phyloP scores from a whole-genome alignment of 805 yeast species.

The Metschnikowia cubensis region DNA sequence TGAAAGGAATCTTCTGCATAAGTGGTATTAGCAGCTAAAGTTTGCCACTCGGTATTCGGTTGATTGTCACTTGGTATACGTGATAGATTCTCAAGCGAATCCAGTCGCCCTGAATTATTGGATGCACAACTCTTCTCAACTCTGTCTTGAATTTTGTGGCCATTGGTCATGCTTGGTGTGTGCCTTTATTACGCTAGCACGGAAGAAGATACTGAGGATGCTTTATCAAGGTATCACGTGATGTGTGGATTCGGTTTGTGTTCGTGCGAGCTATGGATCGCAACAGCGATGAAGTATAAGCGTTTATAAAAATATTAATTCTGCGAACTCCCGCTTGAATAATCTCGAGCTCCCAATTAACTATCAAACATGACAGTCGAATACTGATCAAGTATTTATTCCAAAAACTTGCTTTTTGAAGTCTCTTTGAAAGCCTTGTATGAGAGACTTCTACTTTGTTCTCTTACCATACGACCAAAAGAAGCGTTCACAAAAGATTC shows the following conservation, averaged over 20 bases:
- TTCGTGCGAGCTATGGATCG: not conserved
- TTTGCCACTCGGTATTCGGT: not conserved
- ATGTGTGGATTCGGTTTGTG: not conserved
- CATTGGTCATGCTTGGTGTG: slow-evolving; percentile 1
- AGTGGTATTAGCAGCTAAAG: not conserved
- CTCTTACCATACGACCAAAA: not conserved
- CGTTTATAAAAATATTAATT: not conserved
- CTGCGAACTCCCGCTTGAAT: not conserved
- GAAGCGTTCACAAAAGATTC: not conserved
- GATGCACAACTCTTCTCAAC: not conserved
- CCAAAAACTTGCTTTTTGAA: not conserved
- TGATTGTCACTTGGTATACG: not conserved
- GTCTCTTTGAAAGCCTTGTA: not conserved
- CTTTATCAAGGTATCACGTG: slow-evolving; percentile 2
- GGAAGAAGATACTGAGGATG: not conserved
- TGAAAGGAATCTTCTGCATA: not conserved
- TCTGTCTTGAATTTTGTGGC: not conserved
- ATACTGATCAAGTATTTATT: not conserved
- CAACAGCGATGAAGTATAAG: not conserved
- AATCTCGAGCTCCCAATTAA: not conserved
- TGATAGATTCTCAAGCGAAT: not conserved
- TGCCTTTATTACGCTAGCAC: not conserved
- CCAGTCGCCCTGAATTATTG: not conserved
- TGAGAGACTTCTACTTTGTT: not conserved
- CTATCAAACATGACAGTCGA: not conserved